A percentile compares a stretch with the other conserved stretches of the same genome.
Evolutionary conservation across 1,139 yeast genomes (phyloP).

Genomic region (Lodderomyces orthopsilosis): DNA sequence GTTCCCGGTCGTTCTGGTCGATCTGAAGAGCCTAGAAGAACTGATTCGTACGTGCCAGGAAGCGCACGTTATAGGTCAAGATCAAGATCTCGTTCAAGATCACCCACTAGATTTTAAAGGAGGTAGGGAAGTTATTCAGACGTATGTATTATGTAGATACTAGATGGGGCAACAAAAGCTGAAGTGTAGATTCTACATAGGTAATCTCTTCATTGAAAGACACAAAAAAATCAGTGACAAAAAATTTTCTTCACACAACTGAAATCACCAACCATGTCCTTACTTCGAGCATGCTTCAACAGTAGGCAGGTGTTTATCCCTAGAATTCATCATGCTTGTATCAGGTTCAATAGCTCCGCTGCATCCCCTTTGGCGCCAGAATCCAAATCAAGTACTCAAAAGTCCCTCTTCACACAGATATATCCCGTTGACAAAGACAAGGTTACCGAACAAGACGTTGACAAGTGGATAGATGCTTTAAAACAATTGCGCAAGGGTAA

Average conservation of each 20-base stretch:
- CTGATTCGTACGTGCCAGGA: constrained; percentile 22
- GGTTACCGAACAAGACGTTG: constrained; percentile 56
- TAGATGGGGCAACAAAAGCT: not conserved
- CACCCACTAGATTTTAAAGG: constrained; percentile 6
- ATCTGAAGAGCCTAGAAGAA: constrained; percentile 12
- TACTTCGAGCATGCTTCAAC: constrained; percentile 14
- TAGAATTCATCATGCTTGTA: constrained; percentile 1
- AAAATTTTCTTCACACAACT: constrained; percentile 7
- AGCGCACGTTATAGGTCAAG: constrained; percentile 15
- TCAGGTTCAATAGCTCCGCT: constrained; percentile 5
- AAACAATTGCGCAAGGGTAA: constrained; percentile 49
- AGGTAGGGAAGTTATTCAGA: not conserved
- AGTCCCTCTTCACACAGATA: constrained; percentile 19
- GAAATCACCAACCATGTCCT: constrained; percentile 9
- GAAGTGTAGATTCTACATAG: not conserved
- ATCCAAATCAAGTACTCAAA: constrained; percentile 4
- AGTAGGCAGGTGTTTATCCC: constrained; percentile 7
- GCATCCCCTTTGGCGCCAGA: not conserved
- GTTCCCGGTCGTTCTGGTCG: constrained; percentile 8
- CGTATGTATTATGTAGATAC: not conserved
- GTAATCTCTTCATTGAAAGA: not conserved
- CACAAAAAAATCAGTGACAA: constrained; percentile 1
- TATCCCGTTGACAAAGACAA: constrained; percentile 38
- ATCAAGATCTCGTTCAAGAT: constrained; percentile 15
- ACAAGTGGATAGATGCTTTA: constrained; percentile 64